phyloP scores from a whole-genome alignment of 306 rosid species.

The Hippophae rhamnoides region DNA sequence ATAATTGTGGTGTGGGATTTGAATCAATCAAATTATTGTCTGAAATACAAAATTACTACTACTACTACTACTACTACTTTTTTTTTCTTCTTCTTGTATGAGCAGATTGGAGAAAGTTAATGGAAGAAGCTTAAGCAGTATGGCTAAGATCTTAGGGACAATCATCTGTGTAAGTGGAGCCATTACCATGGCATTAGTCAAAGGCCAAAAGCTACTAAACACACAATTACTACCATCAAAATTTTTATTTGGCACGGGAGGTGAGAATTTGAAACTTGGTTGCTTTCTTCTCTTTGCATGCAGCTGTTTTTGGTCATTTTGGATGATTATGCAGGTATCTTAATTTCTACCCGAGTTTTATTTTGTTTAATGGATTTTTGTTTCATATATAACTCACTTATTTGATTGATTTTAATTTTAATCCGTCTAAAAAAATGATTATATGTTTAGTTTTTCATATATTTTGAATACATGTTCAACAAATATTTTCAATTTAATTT shows the following conservation, averaged over 20 bases:
- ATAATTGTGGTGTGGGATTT: no score
- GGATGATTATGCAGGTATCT: constrained; percentile 61
- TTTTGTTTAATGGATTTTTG: background rate
- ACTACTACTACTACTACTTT: background rate
- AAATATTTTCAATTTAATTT: no score
- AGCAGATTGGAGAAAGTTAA: constrained; percentile 48
- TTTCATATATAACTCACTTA: no score
- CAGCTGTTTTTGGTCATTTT: constrained; percentile 41
- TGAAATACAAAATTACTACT: background rate
- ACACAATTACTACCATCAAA: constrained; percentile 20
- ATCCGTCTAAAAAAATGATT: background rate
- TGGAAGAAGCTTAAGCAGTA: constrained; percentile 36
- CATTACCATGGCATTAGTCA: constrained; percentile 48
- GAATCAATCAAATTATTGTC: background rate
- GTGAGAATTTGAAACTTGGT: constrained; percentile 39
- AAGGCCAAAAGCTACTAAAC: constrained; percentile 55
- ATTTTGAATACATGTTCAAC: no score
- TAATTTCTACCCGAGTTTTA: background rate
- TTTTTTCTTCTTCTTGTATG: background rate
- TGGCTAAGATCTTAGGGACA: constrained; percentile 55
- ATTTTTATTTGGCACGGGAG: constrained; percentile 16
- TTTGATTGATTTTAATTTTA: no score
- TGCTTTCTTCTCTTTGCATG: constrained; percentile 40
- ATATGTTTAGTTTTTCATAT: no score
- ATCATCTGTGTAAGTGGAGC: constrained; percentile 57